Evolutionary conservation across 306 rosid genomes (phyloP), one percentile per base, ranked within the genome.

Genomic region (Begonia masoniana): DNA sequence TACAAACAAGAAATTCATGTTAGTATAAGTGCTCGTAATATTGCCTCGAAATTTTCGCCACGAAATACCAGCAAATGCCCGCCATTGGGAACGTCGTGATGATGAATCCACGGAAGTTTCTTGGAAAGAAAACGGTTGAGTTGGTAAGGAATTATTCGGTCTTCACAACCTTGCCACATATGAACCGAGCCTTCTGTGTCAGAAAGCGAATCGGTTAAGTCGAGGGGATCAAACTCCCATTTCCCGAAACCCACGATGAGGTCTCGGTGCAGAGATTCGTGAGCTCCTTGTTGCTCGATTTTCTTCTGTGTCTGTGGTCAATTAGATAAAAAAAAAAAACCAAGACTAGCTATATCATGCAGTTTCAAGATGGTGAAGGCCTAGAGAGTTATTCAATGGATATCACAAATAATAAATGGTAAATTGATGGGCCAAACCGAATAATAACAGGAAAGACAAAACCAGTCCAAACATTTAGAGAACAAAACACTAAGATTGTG

Each of bases 111-210:
- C 0, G 77, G 77, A 35, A 79, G 76, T 61, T 79, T 77, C 54
- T 77, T 51, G 12, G 79, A 65, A 48, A 88, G 62, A 63, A 74
- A 79, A 23, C 85, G 74, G 48, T 75, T 75, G 17, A 81, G 0
- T 7, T 48, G 62, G 15, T 62, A 50, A 10, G 94, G 82, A 69
- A 79, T 64, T 41, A 84, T 59, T 62, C 50, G 74, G 57, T 88
- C 96, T 48, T 67, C 63, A 13, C 51, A 59, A 1, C 85, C 96
- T 74, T 77, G 94, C 96, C 94, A 88, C 50, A 88, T 67, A 43
- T 84, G 88, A 13, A 88, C 79, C 0, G 73, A 47, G 7, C 85
- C 83, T 10, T 75, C 70, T 15, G 54, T 68, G 17, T 78, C 51
- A 4, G 79, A 71, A 58, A 81, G 82, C 21, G 84, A 81, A 64